phyloP scores from a whole-genome alignment of 768 basidiomycete genomes.

The Lentinus brumalis region DNA sequence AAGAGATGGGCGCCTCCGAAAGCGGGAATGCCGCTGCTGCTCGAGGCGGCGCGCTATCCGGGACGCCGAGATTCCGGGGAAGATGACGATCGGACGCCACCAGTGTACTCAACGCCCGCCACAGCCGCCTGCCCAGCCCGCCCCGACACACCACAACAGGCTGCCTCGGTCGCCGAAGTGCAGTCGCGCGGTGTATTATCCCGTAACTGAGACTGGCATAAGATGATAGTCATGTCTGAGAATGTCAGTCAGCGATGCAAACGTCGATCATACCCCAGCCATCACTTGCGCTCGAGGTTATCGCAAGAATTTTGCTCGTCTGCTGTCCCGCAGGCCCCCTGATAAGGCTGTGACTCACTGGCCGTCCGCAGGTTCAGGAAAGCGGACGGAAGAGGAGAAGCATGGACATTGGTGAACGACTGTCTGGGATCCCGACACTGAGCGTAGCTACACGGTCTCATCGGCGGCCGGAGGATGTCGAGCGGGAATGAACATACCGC shows the following conservation, averaged over 20 bases:
- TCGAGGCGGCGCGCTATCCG: background rate
- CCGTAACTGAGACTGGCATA: background rate
- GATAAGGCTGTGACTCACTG: too few relatives aligned
- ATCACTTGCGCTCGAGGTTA: too few relatives aligned
- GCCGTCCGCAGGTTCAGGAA: too few relatives aligned
- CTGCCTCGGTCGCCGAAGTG: background rate
- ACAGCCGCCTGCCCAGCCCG: background rate
- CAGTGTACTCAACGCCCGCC: constrained; percentile 16
- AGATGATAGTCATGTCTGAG: background rate
- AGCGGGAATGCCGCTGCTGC: constrained; percentile 8
- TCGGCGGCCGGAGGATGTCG: too few relatives aligned
- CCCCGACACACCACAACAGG: background rate
- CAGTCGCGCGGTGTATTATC: too few relatives aligned
- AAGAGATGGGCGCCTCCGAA: constrained; percentile 10
- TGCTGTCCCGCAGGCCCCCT: too few relatives aligned
- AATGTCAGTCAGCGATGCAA: background rate
- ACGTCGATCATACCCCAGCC: background rate
- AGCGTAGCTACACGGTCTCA: too few relatives aligned
- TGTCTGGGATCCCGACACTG: too few relatives aligned
- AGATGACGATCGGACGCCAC: constrained; percentile 4
- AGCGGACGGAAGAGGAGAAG: too few relatives aligned
- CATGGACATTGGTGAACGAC: too few relatives aligned
- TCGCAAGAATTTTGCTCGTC: too few relatives aligned
- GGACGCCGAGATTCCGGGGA: background rate
- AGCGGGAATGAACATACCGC: too few relatives aligned